Evolutionary conservation across 495 filamentous ascomycete species (phyloP).

Genomic region (Cenococcum geophilum): DNA sequence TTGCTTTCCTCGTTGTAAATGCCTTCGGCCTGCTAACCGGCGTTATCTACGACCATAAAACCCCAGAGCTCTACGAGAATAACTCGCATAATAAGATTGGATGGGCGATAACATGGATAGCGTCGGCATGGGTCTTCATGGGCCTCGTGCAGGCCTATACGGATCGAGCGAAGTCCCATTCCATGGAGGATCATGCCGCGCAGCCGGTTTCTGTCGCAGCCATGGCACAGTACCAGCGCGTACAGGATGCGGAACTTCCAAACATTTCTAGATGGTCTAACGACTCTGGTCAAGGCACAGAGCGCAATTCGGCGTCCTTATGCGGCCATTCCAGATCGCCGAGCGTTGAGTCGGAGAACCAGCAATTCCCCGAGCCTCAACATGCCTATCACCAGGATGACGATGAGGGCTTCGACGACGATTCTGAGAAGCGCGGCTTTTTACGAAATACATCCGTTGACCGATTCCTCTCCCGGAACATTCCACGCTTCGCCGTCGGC

Average conservation of each 20-base stretch:
- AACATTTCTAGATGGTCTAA: slow-evolving; percentile 62
- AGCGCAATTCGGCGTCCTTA: slow-evolving; percentile 61
- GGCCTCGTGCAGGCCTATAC: slow-evolving; percentile 44
- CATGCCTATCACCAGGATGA: slow-evolving; percentile 48
- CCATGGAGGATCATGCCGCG: slow-evolving; percentile 48
- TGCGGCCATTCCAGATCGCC: slow-evolving; percentile 57
- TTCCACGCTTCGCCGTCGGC: slow-evolving; percentile 54
- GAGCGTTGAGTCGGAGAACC: slow-evolving; percentile 47
- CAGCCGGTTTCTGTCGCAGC: slow-evolving; percentile 64
- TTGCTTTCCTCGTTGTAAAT: slow-evolving; percentile 69
- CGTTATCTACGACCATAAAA: slow-evolving; percentile 72
- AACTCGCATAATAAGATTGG: slow-evolving; percentile 87
- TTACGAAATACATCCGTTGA: slow-evolving; percentile 45
- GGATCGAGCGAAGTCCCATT: slow-evolving; percentile 44
- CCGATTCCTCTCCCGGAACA: slow-evolving; percentile 41
- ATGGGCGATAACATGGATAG: slow-evolving; percentile 73
- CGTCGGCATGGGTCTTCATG: slow-evolving; percentile 61
- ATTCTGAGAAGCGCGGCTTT: slow-evolving; percentile 42
- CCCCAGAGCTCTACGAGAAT: slow-evolving; percentile 81
- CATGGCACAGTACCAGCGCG: slow-evolving; percentile 56
- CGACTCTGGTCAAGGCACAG: slow-evolving; percentile 87
- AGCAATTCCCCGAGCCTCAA: slow-evolving; percentile 40
- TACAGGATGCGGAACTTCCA: slow-evolving; percentile 41
- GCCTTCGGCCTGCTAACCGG: slow-evolving; percentile 63
- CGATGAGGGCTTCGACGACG: slow-evolving; percentile 39